Evolutionary conservation across 2,329 filamentous ascomycete species (phyloP).

Genomic region (Paecilomyces sp.): DNA sequence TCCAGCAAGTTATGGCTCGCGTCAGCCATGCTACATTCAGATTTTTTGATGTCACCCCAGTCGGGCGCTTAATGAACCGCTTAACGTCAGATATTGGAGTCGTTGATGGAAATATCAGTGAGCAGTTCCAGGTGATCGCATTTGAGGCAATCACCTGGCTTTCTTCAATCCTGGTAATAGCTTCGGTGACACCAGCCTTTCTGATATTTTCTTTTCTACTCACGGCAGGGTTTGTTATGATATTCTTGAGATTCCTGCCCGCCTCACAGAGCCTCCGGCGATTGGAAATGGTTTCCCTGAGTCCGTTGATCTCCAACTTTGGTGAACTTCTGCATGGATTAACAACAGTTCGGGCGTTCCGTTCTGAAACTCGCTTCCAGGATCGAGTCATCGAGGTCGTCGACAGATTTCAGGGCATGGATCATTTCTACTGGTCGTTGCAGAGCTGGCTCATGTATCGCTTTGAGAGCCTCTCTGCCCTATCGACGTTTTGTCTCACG

Average conservation of each 20-base stretch:
- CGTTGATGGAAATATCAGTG: conserved; percentile 77
- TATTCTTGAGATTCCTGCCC: conserved; percentile 72
- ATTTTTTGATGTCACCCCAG: conserved; percentile 85
- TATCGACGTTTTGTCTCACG: conserved; percentile 67
- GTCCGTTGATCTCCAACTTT: conserved; percentile 86
- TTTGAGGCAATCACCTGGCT: conserved; percentile 65
- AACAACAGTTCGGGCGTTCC: conserved; percentile 78
- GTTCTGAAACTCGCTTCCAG: conserved; percentile 71
- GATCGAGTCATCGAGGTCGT: conserved; percentile 71
- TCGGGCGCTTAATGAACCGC: conserved; percentile 85
- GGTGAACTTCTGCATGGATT: conserved; percentile 79
- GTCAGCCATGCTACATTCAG: conserved; percentile 78
- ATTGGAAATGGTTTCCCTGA: conserved; percentile 83
- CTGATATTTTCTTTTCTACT: conserved; percentile 64
- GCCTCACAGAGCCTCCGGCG: conserved; percentile 76
- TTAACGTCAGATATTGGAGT: conserved; percentile 86
- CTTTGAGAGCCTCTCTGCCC: conserved; percentile 64
- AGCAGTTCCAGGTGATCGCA: conserved; percentile 63
- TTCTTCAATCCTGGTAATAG: conserved; percentile 69
- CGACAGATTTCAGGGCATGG: conserved; percentile 87
- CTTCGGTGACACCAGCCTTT: conserved; percentile 69
- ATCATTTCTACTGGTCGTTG: conserved; percentile 90
- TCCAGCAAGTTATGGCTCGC: conserved; percentile 62
- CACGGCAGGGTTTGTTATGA: conserved; percentile 60
- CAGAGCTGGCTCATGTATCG: conserved; percentile 80